Percentiles rank a stretch among this genome's conserved stretches.
Conservation (phyloP, 768 basidiomycete genomes). For the Pleurotus citrinopileatus region DNA sequence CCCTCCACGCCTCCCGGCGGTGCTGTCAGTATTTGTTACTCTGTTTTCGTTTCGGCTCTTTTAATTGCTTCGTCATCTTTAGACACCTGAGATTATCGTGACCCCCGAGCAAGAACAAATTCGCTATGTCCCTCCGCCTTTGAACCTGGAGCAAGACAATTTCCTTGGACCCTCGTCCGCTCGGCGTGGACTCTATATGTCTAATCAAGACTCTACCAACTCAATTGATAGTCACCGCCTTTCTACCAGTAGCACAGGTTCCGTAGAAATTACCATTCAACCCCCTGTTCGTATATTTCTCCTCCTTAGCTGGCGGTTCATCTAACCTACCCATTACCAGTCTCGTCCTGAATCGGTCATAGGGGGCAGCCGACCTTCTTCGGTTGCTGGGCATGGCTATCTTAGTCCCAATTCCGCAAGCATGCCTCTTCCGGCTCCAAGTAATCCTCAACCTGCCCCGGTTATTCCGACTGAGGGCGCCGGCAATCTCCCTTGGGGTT, state of each 20-base stretch:
- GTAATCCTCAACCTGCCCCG: conserved; percentile 2
- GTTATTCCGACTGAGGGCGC: background rate
- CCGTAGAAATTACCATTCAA: conserved; percentile 7
- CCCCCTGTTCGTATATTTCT: background rate
- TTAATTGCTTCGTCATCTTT: background rate
- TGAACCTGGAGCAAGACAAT: conserved; percentile 6
- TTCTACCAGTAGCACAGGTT: conserved; percentile 1
- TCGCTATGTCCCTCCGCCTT: background rate
- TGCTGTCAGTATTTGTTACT: background rate
- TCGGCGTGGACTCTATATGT: background rate
- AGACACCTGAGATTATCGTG: conserved; percentile 6
- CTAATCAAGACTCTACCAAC: background rate
- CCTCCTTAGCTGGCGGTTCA: background rate
- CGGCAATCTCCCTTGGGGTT: conserved; percentile 1
- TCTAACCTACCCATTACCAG: background rate
- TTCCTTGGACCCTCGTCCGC: conserved; percentile 7
- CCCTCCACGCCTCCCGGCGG: background rate
- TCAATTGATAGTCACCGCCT: background rate
- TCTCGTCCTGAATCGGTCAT: conserved; percentile 1
- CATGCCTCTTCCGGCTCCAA: background rate
- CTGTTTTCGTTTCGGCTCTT: background rate
- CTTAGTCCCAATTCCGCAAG: conserved; percentile 1
- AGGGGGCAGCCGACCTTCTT: conserved; percentile 1
- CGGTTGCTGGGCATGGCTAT: background rate
- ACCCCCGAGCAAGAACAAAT: background rate